phyloP scores from a whole-genome alignment of 2,329 filamentous ascomycete species.

The Cercospora sojina region DNA sequence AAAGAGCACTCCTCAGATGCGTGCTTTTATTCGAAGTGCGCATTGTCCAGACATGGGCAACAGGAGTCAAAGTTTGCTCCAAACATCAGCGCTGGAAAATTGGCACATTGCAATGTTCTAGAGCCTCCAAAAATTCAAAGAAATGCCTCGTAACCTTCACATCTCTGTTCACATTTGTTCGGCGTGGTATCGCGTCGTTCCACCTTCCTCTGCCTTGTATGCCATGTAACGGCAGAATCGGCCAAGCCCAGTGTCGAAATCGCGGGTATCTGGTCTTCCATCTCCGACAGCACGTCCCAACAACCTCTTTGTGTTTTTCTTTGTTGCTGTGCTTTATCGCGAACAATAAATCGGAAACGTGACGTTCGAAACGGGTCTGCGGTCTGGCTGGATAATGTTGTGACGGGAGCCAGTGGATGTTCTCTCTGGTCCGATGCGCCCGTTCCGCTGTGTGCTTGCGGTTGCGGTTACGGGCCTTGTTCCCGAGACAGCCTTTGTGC shows the following conservation, averaged over 20 bases:
- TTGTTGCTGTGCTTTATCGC: background rate
- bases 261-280: background rate
- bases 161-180: background rate
- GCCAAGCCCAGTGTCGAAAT: background rate
- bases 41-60: background rate
- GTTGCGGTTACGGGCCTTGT: slow-evolving; percentile 1
- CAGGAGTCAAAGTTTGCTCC: background rate
- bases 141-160: background rate
- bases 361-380: background rate
- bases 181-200: background rate
- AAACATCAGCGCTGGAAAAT: background rate
- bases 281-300: background rate
- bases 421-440: slow-evolving; percentile 3
- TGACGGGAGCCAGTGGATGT: background rate
- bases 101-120: background rate
- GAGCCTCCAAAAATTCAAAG: background rate
- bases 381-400: background rate
- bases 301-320: background rate
- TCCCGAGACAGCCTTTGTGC: background rate
- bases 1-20: background rate
- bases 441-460: slow-evolving; percentile 1
- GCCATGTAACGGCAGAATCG: background rate
- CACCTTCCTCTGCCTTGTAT: background rate
- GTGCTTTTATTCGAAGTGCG: background rate
- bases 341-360: background rate